Conservation (phyloP, 148 eudicot species). For the Mesembryanthemum crystallinum region DNA sequence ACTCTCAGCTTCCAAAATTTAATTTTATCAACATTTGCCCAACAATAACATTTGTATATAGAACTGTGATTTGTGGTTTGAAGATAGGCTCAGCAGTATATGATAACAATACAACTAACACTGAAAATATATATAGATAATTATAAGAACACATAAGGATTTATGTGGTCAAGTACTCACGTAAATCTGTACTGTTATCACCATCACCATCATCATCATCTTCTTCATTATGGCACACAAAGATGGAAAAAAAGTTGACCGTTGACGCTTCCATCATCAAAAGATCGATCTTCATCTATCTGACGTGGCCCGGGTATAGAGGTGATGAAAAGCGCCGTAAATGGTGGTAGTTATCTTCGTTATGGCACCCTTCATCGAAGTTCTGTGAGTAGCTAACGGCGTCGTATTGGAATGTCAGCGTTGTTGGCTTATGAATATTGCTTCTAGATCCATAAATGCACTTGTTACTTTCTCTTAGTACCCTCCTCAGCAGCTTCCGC, state of each 20-base stretch:
- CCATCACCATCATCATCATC: neutral
- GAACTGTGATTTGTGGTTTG: neutral
- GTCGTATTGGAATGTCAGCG: slow-evolving; percentile 58
- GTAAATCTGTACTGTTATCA: neutral
- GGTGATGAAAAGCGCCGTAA: slow-evolving; percentile 24
- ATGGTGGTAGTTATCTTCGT: slow-evolving; percentile 34
- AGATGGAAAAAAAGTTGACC: neutral
- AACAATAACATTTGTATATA: neutral
- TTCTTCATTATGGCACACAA: no score
- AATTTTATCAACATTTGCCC: neutral
- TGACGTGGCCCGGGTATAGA: slow-evolving; percentile 4
- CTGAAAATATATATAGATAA: neutral
- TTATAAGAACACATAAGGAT: neutral
- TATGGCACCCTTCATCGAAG: slow-evolving; percentile 69
- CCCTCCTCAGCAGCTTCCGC: slow-evolving; percentile 49
- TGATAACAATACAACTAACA: neutral
- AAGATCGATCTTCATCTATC: neutral
- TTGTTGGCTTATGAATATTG: slow-evolving; percentile 8
- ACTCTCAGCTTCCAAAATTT: neutral
- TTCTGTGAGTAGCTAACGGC: slow-evolving; percentile 75
- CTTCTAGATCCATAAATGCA: slow-evolving; percentile 32
- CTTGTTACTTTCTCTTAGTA: slow-evolving; percentile 49
- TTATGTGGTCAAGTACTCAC: neutral
- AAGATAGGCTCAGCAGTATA: no score
- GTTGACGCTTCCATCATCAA: neutral